Conservation (phyloP, 768 basidiomycete species). For the Phanerodontia chrysosporium region DNA sequence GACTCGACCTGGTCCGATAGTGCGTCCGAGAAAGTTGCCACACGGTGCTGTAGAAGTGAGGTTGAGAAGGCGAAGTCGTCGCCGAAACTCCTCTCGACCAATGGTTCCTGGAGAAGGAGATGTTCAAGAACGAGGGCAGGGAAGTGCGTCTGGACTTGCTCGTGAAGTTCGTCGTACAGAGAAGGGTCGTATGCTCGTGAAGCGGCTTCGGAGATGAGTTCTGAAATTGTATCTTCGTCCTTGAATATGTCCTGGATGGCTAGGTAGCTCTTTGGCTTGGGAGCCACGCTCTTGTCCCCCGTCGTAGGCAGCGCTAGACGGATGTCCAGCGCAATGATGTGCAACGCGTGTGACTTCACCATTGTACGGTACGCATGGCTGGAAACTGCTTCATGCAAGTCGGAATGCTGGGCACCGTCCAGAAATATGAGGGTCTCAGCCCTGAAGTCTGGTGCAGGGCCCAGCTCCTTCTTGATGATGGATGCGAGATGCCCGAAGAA, state of each 20-base stretch:
- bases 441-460: constrained; percentile 67
- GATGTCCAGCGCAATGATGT: constrained; percentile 73
- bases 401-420: constrained; percentile 49
- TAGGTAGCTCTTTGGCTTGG: constrained; percentile 57
- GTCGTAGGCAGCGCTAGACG: constrained; percentile 49
- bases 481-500: constrained; percentile 72
- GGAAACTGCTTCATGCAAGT: constrained; percentile 57
- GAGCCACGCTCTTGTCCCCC: constrained; percentile 11
- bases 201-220: constrained; percentile 65
- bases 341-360: constrained; percentile 70
- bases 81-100: constrained; percentile 72
- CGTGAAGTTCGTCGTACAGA: constrained; percentile 59
- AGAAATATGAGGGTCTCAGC: constrained; percentile 43
- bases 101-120: constrained; percentile 56
- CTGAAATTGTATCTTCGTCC: constrained; percentile 58
- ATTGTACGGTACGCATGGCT: constrained; percentile 64
- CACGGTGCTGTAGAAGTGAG: constrained; percentile 52
- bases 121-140: constrained; percentile 61
- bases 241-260: constrained; percentile 55
- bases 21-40: constrained; percentile 45
- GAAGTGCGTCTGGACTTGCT: constrained; percentile 47
- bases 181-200: constrained; percentile 68
- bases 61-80: constrained; percentile 74
- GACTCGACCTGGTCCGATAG: constrained; percentile 43
- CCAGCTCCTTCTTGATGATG: constrained; percentile 65